Evolutionary conservation across 805 yeast species (phyloP).

Genomic region (Saccharomycodes ludwigii): DNA sequence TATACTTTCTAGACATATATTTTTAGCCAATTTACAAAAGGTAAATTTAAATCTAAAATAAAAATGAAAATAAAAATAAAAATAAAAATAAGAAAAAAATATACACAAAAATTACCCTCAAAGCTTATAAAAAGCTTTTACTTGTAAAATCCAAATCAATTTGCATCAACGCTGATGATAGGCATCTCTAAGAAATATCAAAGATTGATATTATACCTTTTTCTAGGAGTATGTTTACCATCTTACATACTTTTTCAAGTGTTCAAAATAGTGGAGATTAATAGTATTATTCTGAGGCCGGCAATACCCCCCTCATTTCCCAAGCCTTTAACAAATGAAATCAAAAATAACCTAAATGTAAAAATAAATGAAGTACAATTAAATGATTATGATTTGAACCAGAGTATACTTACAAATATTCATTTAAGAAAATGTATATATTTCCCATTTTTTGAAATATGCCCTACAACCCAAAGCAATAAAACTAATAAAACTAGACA

Average conservation of each 20-base stretch:
- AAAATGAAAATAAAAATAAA: no score
- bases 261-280: no score
- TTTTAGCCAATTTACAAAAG: background rate
- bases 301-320: slow-evolving; percentile 2
- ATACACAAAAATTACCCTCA: slow-evolving; percentile 1
- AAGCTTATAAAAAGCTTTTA: background rate
- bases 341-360: slow-evolving; percentile 5
- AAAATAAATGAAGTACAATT: slow-evolving; percentile 1
- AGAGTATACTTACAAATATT: slow-evolving; percentile 7
- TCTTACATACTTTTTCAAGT: no score
- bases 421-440: slow-evolving; percentile 13
- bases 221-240: slow-evolving; percentile 5
- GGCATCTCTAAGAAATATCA: slow-evolving; percentile 6
- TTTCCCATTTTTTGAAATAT: slow-evolving; percentile 9
- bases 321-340: slow-evolving; percentile 1
- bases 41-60: background rate
- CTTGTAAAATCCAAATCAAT: background rate
- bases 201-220: slow-evolving; percentile 5
- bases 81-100: no score
- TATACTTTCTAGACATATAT: background rate
- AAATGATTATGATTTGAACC: slow-evolving; percentile 1
- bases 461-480: slow-evolving; percentile 2
- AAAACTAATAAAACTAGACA: slow-evolving; percentile 1
- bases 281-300: slow-evolving; percentile 2
- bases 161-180: slow-evolving; percentile 2